Evolutionary conservation across 2,329 filamentous ascomycete species (phyloP), one percentile per base, ranked within the genome.

Genomic region (Pseudomassariella vexata): DNA sequence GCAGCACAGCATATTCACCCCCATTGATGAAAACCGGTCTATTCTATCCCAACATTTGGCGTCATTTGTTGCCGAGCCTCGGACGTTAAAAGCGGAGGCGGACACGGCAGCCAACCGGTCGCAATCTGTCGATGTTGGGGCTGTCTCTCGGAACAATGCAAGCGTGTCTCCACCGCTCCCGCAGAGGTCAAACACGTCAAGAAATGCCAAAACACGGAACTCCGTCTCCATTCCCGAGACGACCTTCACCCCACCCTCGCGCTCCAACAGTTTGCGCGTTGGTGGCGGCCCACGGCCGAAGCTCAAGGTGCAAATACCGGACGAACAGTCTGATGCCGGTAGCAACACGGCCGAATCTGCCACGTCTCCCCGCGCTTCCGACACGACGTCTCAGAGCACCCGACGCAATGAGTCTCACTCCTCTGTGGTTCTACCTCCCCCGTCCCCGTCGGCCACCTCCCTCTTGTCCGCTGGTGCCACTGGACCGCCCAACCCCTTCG

Each of bases 401-500:
- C 61, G 67, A 26, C 65, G 68, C 17, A 62, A 66, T 18, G 55
- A 52, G 20, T 51, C 54, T 37, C 64, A 78, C 27, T 73, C 74
- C 5, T 76, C 79, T 12, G 80, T 94, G 14, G 86, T 95, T 3
- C 70, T 98, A 5, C 92, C 92, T 12, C 90, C 90, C 6, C 92
- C 92, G 0, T 95, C 92, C 2, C 90, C 92, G 0, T 94, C 87
- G 19, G 85, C 87, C 3, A 84, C 84, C 15, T 79, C 87, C 3
- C 68, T 96, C 6, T 68, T 95, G 34, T 95, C 88, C 28, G 92
- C 92, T 1, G 92, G 92, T 24, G 90, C 92, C 7, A 83, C 82
- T 22, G 92, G 92, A 0, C 92, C 92, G 10, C 88, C 88, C 3
- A 98, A 98, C 55, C 92, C 92, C 0, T 98, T 96, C 56, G 92